Evolutionary conservation across 306 rosid species (phyloP), one percentile per base, ranked within the genome.

Genomic region (Glycine tomentella): DNA sequence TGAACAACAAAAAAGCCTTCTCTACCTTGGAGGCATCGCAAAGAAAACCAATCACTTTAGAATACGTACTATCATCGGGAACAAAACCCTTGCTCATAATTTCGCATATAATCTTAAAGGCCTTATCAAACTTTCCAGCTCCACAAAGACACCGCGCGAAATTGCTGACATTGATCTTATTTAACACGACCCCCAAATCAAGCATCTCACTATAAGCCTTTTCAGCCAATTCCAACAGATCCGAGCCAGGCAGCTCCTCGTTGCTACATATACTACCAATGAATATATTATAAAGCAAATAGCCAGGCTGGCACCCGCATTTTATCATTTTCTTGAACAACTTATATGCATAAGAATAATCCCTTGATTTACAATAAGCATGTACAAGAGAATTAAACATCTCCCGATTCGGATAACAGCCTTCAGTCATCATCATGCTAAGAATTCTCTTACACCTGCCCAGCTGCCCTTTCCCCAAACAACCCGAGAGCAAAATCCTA

Each of bases 381-480:
- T 91, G 94, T 45, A 91, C 91, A 62, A 93, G 94, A 84, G 91
- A 87, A 87, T 85, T 87, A 90, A 90, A 91, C 66, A 93, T 91
- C 75, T 81, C 88, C 17, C 84, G 90, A 82, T 88, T 91, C 0
- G 97, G 98, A 83, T 87, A 89, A 89, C 98, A 91, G 17, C 97
- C 98, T 81, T 93, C 98, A 1, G 86, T 57, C 74, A 90, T 90
- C 98, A 93, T 93, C 97, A 87, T 90, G 84, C 87, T 85, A 25
- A 93, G 88, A 91, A 93, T 89, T 72, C 98, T 91, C 91, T 91
- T 93, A 75, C 97, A 91, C 84, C 93, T 85, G 11, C 98, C 97
- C 6, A 93, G 84, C 87, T 89, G 87, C 62, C 89, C 88, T 82
- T 90, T 93, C 49, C 77, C 86, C 87, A 91, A 82, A 85, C 94